Base-by-base conservation (phyloP, 345 rosid species). In the Syzygium grande region DNA sequence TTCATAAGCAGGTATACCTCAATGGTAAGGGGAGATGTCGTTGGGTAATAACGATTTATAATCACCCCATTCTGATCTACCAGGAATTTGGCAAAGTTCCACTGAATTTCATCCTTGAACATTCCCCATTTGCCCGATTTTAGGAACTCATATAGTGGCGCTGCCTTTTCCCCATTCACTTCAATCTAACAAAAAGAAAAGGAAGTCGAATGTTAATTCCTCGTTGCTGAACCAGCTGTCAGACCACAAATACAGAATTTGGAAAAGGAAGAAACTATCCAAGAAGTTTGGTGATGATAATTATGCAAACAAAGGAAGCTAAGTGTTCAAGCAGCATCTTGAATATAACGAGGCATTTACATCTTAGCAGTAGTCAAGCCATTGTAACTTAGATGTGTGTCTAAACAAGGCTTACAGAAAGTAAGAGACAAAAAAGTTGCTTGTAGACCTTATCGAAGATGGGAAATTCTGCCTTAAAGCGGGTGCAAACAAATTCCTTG, bases 81-180 rank as follows among this genome's bases (percentile, higher is more conserved):
- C 86, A 96, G 93, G 92, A 98, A 96, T 93, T 98, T 98, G 88
- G 98, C 93, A 85, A 98, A 96, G 91, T 98, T 98, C 98, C 98
- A 96, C 86, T 97, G 98, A 85, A 98, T 95, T 38, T 93, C 93
- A 22, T 98, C 99, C 25, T 97, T 94, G 14, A 97, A 94, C 56
- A 95, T 88, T 87, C 98, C 98, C 94, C 98, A 95, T 92, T 96
- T 94, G 84, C 98, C 98, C 4, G 94, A 93, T 92, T 97, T 97
- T 86, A 96, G 88, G 92, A 93, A 96, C 90, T 94, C 92, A 92
- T 95, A 97, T 25, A 96, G 89, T 53, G 97, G 95, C 86, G 93
- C 95, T 87, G 96, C 94, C 79, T 91, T 90, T 52, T 92, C 92
- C 56, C 98, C 99, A 51, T 97, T 97, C 79, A 96, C 99, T 59